These are phyloP conservation scores for Vitis rupestris DNA, from an alignment of 164 flowering plant genomes.

Conservation along the genomic window DNA sequence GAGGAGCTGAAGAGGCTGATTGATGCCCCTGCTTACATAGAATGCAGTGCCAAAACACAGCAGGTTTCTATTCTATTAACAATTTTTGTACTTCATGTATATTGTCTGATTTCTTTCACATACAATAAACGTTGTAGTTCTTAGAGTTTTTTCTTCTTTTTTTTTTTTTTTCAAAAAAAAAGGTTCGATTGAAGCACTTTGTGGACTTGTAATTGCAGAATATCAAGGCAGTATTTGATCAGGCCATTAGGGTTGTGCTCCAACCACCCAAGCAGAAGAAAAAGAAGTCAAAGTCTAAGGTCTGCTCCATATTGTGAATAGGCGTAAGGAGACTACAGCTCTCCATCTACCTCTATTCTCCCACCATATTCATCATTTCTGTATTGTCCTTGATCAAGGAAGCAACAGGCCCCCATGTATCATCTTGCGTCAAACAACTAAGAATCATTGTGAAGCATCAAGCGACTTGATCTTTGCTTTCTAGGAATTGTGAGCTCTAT, in stretches of 20 bases:
- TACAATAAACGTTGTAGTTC: background rate
- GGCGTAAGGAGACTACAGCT: slow-evolving; percentile 17
- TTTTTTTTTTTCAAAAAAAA: no score
- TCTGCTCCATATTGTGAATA: slow-evolving; percentile 55
- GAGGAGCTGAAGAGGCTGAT: slow-evolving; percentile 69
- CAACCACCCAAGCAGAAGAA: slow-evolving; percentile 74
- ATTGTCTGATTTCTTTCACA: background rate
- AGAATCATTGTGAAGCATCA: slow-evolving; percentile 22
- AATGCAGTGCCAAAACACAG: slow-evolving; percentile 75
- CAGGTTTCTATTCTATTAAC: slow-evolving; percentile 29
- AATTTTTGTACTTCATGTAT: background rate
- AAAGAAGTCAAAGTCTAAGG: slow-evolving; percentile 65
- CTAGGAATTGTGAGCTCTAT: slow-evolving; percentile 18
- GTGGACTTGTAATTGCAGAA: slow-evolving; percentile 37
- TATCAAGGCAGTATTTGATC: slow-evolving; percentile 64
- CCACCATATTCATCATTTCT: background rate
- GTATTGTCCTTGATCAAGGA: slow-evolving; percentile 7
- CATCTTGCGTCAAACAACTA: slow-evolving; percentile 1
- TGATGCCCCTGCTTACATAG: slow-evolving; percentile 63
- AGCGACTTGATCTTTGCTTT: slow-evolving; percentile 25
- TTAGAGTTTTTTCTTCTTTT: no score
- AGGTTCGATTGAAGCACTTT: background rate
- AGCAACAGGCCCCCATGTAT: slow-evolving; percentile 8
- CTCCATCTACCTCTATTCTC: background rate
- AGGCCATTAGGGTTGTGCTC: slow-evolving; percentile 69